Percentiles rank a stretch among this genome's conserved stretches.
Conservation (phyloP, 2,329 filamentous ascomycete species). For the Ambrosiella beaveri region DNA sequence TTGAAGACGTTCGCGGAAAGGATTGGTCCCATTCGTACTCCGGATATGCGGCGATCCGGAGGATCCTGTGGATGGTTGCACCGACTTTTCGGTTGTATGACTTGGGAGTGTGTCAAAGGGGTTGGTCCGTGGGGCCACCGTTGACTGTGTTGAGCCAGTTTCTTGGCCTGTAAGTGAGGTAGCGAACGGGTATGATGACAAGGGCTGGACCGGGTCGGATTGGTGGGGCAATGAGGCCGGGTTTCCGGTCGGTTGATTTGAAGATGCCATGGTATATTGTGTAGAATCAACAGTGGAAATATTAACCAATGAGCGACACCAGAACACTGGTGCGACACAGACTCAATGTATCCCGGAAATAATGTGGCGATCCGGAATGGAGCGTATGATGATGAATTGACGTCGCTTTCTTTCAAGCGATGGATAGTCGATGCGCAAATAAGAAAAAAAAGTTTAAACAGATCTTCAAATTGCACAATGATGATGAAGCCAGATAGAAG, state of each 20-base stretch:
- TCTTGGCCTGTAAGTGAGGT: not conserved
- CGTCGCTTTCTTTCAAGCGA: too few species aligned
- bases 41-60: not conserved
- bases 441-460: not conserved
- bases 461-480: not conserved
- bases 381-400: too few species aligned
- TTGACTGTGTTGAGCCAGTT: not conserved
- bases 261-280: not conserved
- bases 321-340: not conserved
- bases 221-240: not conserved
- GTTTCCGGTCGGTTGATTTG: not conserved
- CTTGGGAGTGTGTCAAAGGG: not conserved
- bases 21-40: conserved; percentile 2
- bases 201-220: not conserved
- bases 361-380: too few species aligned
- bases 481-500: not conserved
- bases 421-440: too few species aligned
- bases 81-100: too few species aligned
- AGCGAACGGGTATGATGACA: not conserved
- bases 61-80: not conserved
- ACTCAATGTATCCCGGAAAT: too few species aligned
- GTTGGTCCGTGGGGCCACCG: not conserved
- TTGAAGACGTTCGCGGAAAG: not conserved
- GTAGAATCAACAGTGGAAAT: not conserved
- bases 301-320: not conserved